Conservation (phyloP, 2,329 filamentous ascomycete species). For the Paracamarosporium sp. region DNA sequence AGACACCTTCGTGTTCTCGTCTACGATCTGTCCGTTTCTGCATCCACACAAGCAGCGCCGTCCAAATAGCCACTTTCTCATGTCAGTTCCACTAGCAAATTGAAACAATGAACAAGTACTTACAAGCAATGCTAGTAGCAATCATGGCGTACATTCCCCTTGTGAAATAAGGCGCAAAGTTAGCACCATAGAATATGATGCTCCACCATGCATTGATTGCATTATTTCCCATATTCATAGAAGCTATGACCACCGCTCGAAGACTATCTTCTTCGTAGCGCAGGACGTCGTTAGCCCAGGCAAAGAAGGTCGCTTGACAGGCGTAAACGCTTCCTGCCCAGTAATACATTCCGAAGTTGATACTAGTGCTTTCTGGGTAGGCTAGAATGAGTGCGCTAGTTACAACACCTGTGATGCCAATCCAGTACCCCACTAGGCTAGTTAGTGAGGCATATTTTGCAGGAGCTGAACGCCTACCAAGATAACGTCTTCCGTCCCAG, state of each 20-base stretch:
- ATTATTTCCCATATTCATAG: constrained; percentile 74
- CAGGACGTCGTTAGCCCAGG: constrained; percentile 76
- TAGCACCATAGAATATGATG: constrained; percentile 73
- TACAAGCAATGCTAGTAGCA: constrained; percentile 61
- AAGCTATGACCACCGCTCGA: constrained; percentile 71
- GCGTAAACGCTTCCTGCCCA: constrained; percentile 74
- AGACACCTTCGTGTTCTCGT: constrained; percentile 20
- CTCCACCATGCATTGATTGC: constrained; percentile 77
- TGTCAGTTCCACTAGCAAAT: constrained; percentile 1
- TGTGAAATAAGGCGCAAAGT: constrained; percentile 70
- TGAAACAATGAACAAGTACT: constrained; percentile 6
- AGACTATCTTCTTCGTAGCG: constrained; percentile 68
- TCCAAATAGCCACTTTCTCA: constrained; percentile 62
- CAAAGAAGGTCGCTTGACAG: constrained; percentile 77
- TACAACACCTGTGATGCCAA: constrained; percentile 67
- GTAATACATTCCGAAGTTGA: constrained; percentile 72
- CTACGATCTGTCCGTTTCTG: constrained; percentile 49
- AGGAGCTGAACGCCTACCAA: constrained; percentile 47
- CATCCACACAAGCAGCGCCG: constrained; percentile 59
- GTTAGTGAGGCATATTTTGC: constrained; percentile 3
- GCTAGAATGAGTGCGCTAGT: constrained; percentile 69
- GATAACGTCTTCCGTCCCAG: constrained; percentile 66
- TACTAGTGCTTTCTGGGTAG: constrained; percentile 56
- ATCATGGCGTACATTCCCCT: constrained; percentile 80
- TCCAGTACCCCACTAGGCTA: constrained; percentile 58